Percentiles rank a stretch among this genome's conserved stretches.
Evolutionary conservation across 1,284 basidiomycete species (phyloP).

Genomic region (Sporisorium exsertum): DNA sequence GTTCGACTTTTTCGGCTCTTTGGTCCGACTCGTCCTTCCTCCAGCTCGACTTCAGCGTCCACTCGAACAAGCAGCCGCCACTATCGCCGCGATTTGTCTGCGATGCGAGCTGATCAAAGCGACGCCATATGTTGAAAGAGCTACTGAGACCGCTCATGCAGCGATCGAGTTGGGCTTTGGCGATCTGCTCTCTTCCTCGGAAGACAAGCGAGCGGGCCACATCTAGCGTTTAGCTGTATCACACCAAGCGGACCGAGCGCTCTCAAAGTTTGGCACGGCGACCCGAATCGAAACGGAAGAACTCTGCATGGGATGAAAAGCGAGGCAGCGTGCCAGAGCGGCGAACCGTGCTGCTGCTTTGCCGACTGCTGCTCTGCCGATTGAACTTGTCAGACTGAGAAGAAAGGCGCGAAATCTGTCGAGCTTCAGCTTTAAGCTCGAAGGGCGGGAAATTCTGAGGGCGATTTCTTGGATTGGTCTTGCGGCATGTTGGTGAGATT

Average conservation of each 20-base stretch:
- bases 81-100: background rate
- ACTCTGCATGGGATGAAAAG: background rate
- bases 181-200: background rate
- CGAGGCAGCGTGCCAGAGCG: conserved; percentile 2
- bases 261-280: conserved; percentile 10
- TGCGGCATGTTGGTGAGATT: background rate
- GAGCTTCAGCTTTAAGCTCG: background rate
- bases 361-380: conserved; percentile 1
- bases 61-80: background rate
- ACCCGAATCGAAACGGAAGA: background rate
- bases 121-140: no score
- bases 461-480: background rate
- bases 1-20: no score
- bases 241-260: conserved; percentile 14
- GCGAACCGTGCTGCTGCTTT: background rate
- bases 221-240: conserved; percentile 10
- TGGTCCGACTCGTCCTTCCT: background rate
- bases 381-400: background rate
- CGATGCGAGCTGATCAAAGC: background rate
- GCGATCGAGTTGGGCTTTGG: conserved; percentile 13
- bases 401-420: background rate
- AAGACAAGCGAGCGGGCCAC: background rate
- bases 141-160: conserved; percentile 21
- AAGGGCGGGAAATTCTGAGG: background rate
- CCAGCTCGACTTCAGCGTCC: background rate